Evolutionary conservation across 805 yeast species (phyloP), one percentile per base, ranked within the genome.

Genomic region (Yarrowia bubula): DNA sequence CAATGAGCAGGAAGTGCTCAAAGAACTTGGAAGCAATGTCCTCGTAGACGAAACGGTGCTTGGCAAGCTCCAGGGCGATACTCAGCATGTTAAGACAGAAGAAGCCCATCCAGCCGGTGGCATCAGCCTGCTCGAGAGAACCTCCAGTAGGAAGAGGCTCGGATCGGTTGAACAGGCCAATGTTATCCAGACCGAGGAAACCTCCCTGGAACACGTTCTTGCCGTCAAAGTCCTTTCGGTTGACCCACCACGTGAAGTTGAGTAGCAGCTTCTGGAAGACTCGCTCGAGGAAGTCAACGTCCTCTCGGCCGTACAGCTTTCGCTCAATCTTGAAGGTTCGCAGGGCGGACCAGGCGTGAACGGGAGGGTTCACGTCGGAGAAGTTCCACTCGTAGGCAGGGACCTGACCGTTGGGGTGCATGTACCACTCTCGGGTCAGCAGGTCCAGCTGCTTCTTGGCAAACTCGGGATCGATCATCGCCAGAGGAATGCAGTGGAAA

Each of bases 311-410:
- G 74, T 87, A 88, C 85, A 90, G 80, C 73, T 89, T 90, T 69
- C 95, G 80, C 76, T 92, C 97, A 70, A 91, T 84, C 76, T 92
- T 92, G 77, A 85, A 92, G 46, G 89, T 89, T 70, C 98, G 82
- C 75, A 86, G 92, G 13, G 92, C 86, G 0, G 97, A 87, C 97
- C 97, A 92, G 0, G 97, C 97, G 74, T 92, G 97, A 39, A 92
- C 98, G 0, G 98, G 98, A 0, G 98, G 98, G 74, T 92, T 92
- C n/a, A 92, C 96, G 75, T 92, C 98, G 68, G 89, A 80, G 72
- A 92, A 92, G 75, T 92, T 92, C 98, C 98, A 92, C 76, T 92
- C 98, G 75, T 92, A 92, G 13, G 97, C 97, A 0, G 98, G 97
- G 69, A 91, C 85, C 76, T 92, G 97, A n/a, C 98, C 98, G 74